Evolutionary conservation across 1,284 basidiomycete genomes (phyloP).

Genomic region (Coniferiporia weirii): DNA sequence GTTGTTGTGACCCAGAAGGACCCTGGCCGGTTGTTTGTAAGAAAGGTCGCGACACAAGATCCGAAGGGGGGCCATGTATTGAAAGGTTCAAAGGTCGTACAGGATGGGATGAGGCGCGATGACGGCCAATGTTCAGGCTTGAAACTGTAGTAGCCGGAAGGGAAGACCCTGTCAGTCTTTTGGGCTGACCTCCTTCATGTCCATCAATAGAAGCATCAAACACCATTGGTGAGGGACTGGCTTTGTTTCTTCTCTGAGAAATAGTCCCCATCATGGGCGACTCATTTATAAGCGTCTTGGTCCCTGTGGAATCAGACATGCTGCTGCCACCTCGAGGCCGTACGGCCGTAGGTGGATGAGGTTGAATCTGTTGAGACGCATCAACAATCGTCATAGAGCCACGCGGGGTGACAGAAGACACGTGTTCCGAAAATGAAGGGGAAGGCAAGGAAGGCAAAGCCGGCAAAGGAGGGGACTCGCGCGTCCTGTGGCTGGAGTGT

Average conservation of each 20-base stretch:
- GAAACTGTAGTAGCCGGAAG: slow-evolving; percentile 36
- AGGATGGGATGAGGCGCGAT: slow-evolving; percentile 64
- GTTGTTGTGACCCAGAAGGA: slow-evolving; percentile 24
- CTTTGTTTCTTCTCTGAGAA: slow-evolving; percentile 59
- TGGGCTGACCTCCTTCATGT: slow-evolving; percentile 3
- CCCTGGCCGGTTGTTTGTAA: slow-evolving; percentile 28
- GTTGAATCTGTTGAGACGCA: background rate
- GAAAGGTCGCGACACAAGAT: slow-evolving; percentile 37
- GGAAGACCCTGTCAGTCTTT: slow-evolving; percentile 34
- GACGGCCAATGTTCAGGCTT: slow-evolving; percentile 37
- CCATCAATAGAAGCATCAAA: slow-evolving; percentile 3
- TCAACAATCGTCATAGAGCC: slow-evolving; percentile 10
- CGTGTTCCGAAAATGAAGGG: slow-evolving; percentile 6
- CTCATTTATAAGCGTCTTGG: slow-evolving; percentile 44
- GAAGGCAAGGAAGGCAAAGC: slow-evolving; percentile 18
- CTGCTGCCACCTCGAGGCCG: slow-evolving; percentile 42
- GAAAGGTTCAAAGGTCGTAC: slow-evolving; percentile 25
- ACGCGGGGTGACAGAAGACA: slow-evolving; percentile 33
- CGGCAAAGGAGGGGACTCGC: slow-evolving; percentile 16
- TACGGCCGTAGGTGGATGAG: slow-evolving; percentile 31
- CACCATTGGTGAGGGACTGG: slow-evolving; percentile 21
- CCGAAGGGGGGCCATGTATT: slow-evolving; percentile 27
- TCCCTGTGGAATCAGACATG: slow-evolving; percentile 10
- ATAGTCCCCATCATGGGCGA: slow-evolving; percentile 63
- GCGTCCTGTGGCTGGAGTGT: background rate